Conservation (phyloP, 2,329 filamentous ascomycete species). For the Exophiala oligosperma region DNA sequence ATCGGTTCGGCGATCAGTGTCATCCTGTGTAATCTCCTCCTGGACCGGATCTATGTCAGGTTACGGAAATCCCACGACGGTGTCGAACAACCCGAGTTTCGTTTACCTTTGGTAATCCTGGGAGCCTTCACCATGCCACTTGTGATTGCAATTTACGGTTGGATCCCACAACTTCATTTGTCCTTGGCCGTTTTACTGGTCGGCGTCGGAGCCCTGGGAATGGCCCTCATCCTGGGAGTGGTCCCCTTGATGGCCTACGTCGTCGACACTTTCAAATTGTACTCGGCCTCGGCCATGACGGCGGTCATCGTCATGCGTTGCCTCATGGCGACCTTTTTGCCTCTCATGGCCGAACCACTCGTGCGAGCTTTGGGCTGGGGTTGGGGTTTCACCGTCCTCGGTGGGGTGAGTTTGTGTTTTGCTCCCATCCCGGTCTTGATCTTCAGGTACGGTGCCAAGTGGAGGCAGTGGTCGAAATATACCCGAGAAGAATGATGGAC, state of each 20-base stretch:
- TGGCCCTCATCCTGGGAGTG: constrained; percentile 20
- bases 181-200: constrained; percentile 21
- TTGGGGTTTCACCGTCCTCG: constrained; percentile 28
- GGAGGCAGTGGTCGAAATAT: constrained; percentile 24
- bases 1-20: constrained; percentile 31
- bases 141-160: constrained; percentile 26
- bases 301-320: constrained; percentile 28
- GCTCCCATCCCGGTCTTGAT: constrained; percentile 27
- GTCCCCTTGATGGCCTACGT: constrained; percentile 29
- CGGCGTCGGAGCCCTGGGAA: constrained; percentile 18
- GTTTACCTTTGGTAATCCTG: constrained; percentile 49
- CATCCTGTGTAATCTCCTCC: constrained; percentile 21
- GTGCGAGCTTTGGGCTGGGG: constrained; percentile 27
- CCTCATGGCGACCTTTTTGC: constrained; percentile 30
- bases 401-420: constrained; percentile 13
- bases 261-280: constrained; percentile 30
- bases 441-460: constrained; percentile 21
- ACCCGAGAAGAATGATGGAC: constrained; percentile 15
- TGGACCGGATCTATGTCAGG: constrained; percentile 31
- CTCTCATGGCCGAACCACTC: constrained; percentile 25
- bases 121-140: constrained; percentile 40
- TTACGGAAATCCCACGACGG: constrained; percentile 34
- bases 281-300: constrained; percentile 45
- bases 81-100: constrained; percentile 40
- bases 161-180: constrained; percentile 19